Conservation (phyloP, 257 asterid genomes). For the Ballota nigra region DNA sequence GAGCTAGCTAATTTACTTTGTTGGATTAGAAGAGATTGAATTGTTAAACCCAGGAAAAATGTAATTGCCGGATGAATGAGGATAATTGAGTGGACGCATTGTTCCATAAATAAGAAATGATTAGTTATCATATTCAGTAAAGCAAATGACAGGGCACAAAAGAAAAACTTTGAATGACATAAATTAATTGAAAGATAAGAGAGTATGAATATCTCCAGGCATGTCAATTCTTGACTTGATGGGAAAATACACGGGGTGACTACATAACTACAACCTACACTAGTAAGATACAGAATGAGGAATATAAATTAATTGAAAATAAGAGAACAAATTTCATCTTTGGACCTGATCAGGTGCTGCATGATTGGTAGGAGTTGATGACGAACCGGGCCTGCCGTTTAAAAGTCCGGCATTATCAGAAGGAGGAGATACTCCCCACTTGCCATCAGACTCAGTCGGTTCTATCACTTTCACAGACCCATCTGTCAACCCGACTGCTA, state of each 20-base stretch:
- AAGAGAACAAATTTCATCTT: conserved; percentile 42
- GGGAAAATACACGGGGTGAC: conserved; percentile 28
- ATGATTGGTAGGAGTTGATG: conserved; percentile 64
- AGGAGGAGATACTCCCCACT: conserved; percentile 83
- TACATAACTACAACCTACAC: conserved; percentile 57
- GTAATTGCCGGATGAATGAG: too few relatives aligned
- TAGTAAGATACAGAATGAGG: conserved; percentile 41
- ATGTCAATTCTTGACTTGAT: conserved; percentile 40
- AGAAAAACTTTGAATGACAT: conserved; percentile 5
- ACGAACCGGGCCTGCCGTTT: conserved; percentile 64
- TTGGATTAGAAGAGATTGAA: too few relatives aligned
- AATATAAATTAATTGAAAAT: conserved; percentile 1
- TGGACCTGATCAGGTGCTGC: conserved; percentile 72
- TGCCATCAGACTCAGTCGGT: conserved; percentile 79
- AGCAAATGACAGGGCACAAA: too few relatives aligned
- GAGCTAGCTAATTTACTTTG: too few relatives aligned
- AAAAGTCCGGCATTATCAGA: conserved; percentile 53
- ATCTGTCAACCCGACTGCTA: conserved; percentile 83
- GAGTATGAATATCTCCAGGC: conserved; percentile 30
- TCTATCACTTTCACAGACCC: conserved; percentile 95
- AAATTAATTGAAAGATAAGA: conserved; percentile 21
- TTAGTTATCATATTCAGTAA: too few relatives aligned
- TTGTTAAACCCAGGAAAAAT: too few relatives aligned
- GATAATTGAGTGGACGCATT: too few relatives aligned
- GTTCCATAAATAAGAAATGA: too few relatives aligned